phyloP scores from a whole-genome alignment of 1,139 yeast genomes.

The Yamadazyma pseudoaaseri region DNA sequence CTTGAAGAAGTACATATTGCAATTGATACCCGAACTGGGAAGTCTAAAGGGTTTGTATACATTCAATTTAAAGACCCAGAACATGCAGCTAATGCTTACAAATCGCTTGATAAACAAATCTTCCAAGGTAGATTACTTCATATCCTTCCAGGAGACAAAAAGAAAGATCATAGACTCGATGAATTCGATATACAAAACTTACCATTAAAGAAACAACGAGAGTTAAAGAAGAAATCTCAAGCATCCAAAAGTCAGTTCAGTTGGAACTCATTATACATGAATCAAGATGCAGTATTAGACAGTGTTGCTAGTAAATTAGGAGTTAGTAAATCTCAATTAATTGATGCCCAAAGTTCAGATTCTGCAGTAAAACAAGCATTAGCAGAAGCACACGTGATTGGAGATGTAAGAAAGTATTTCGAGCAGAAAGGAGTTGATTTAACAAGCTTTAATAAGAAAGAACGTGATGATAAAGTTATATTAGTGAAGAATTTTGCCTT shows the following conservation, averaged over 20 bases:
- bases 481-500: conserved; percentile 87
- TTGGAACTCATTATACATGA: conserved; percentile 94
- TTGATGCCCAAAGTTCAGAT: conserved; percentile 82
- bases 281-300: conserved; percentile 86
- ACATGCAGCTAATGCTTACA: conserved; percentile 76
- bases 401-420: conserved; percentile 84
- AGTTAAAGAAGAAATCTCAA: conserved; percentile 75
- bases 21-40: conserved; percentile 83
- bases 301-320: conserved; percentile 88
- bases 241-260: conserved; percentile 86
- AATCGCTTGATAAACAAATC: conserved; percentile 76
- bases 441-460: conserved; percentile 65
- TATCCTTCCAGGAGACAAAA: conserved; percentile 80
- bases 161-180: conserved; percentile 75
- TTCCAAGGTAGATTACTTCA: conserved; percentile 94
- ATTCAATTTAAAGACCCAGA: conserved; percentile 64
- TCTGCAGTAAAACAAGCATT: conserved; percentile 97
- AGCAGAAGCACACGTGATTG: conserved; percentile 95
- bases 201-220: conserved; percentile 89
- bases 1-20: conserved; percentile 87
- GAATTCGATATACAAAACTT: conserved; percentile 88
- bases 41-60: conserved; percentile 92
- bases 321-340: conserved; percentile 73
- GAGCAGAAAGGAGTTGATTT: conserved; percentile 85
- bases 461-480: conserved; percentile 78